These are phyloP conservation scores for Leptographium galeiforme DNA, from an alignment of 2,329 filamentous ascomycete genomes.

Conservation along the genomic window DNA sequence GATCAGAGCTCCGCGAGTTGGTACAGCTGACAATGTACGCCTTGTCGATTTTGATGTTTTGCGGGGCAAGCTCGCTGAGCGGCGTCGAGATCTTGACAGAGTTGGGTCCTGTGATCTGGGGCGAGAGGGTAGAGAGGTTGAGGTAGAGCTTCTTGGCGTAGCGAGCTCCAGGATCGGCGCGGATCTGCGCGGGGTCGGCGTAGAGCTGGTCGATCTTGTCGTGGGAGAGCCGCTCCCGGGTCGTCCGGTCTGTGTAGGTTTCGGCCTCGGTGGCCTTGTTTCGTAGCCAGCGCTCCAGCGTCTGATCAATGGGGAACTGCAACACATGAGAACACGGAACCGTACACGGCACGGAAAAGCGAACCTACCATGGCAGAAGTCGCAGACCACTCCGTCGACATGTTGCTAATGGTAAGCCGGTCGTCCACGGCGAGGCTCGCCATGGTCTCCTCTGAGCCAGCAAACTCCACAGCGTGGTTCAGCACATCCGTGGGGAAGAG, in stretches of 20 bases:
- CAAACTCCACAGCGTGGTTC: conserved; percentile 84
- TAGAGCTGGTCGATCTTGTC: conserved; percentile 56
- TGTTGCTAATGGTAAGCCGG: conserved; percentile 57
- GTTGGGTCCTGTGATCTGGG: conserved; percentile 78
- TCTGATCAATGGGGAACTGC: conserved; percentile 70
- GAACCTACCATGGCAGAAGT: too few species aligned
- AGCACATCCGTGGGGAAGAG: conserved; percentile 80
- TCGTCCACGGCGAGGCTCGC: conserved; percentile 51
- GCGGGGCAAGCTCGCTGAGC: conserved; percentile 54
- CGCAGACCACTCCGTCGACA: conserved; percentile 63
- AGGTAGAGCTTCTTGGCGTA: conserved; percentile 79
- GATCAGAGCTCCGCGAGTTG: conserved; percentile 68
- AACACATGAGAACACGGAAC: too few species aligned
- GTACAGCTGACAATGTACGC: conserved; percentile 87
- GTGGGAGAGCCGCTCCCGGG: conserved; percentile 54
- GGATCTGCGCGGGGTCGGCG: conserved; percentile 51
- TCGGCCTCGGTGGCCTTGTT: conserved; percentile 61
- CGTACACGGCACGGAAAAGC: too few species aligned
- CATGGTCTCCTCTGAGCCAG: conserved; percentile 66
- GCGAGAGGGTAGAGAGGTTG: conserved; percentile 69
- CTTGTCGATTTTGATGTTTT: conserved; percentile 68
- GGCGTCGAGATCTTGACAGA: conserved; percentile 80
- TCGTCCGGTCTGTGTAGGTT: conserved; percentile 36
- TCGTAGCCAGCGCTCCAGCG: conserved; percentile 60
- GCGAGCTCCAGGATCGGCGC: conserved; percentile 53